Conservation (phyloP, 352 stramenopile genomes). For the Globisporangium carolinianum region DNA sequence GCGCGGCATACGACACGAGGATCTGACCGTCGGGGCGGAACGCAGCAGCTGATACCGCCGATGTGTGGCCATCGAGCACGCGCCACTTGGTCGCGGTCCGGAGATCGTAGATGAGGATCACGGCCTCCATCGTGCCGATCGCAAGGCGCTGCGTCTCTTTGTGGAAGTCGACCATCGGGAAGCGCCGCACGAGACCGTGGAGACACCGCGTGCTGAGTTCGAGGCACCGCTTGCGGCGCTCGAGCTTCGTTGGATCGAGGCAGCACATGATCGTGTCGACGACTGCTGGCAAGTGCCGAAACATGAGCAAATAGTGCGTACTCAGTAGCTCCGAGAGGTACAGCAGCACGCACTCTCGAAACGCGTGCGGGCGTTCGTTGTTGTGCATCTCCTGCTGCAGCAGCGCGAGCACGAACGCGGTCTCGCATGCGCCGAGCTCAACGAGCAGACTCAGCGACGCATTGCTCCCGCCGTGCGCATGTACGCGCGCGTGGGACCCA, state of each 20-base stretch:
- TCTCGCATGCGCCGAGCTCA: slow-evolving; percentile 70
- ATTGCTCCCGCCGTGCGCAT: slow-evolving; percentile 55
- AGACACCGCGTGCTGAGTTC: slow-evolving; percentile 73
- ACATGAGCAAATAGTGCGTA: slow-evolving; percentile 80
- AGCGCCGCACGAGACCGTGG: slow-evolving; percentile 73
- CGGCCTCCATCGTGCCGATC: slow-evolving; percentile 80
- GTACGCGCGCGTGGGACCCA: slow-evolving; percentile 36
- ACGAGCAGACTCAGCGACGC: slow-evolving; percentile 72
- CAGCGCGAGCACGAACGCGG: slow-evolving; percentile 64
- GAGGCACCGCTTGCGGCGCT: slow-evolving; percentile 70
- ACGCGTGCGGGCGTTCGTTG: slow-evolving; percentile 52
- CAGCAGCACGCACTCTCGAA: slow-evolving; percentile 67
- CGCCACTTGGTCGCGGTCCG: slow-evolving; percentile 86
- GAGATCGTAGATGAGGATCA: slow-evolving; percentile 87
- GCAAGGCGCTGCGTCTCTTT: slow-evolving; percentile 81
- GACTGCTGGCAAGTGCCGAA: slow-evolving; percentile 69
- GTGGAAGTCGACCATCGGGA: slow-evolving; percentile 87
- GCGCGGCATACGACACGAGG: slow-evolving; percentile 74
- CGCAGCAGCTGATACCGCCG: slow-evolving; percentile 56
- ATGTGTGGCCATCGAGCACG: slow-evolving; percentile 75
- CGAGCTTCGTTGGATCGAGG: slow-evolving; percentile 79
- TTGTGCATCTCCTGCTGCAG: slow-evolving; percentile 84
- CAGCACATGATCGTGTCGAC: slow-evolving; percentile 85
- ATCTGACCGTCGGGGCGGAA: slow-evolving; percentile 76
- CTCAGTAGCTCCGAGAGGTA: slow-evolving; percentile 82